Percentiles rank a stretch among this genome's conserved stretches.
These are phyloP conservation scores for Nepenthes mirabilis DNA, from an alignment of 148 eudicot genomes.

Conservation along the genomic window DNA sequence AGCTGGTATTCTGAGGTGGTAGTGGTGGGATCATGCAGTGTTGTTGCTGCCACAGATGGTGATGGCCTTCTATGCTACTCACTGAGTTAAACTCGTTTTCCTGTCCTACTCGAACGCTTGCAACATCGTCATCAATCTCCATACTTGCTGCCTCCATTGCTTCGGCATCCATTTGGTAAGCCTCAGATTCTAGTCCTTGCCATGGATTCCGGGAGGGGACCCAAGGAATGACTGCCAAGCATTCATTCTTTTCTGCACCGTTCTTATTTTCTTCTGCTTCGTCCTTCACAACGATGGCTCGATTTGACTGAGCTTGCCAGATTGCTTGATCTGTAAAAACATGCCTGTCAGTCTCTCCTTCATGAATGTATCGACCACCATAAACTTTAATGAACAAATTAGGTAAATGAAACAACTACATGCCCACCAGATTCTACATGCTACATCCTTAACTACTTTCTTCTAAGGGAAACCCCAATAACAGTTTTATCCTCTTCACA, in stretches of 20 bases:
- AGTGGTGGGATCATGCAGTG: constrained; percentile 56
- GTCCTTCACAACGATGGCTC: constrained; percentile 11
- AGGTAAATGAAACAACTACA: too few relatives aligned
- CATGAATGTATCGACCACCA: too few relatives aligned
- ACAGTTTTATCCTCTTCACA: too few relatives aligned
- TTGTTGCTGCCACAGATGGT: constrained; percentile 63
- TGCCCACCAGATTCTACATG: too few relatives aligned
- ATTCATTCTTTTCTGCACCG: constrained; percentile 8
- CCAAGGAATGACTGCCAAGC: constrained; percentile 83
- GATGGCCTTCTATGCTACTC: constrained; percentile 21
- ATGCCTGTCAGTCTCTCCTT: constrained; percentile 1
- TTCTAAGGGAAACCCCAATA: too few relatives aligned
- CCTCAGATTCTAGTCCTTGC: constrained; percentile 8
- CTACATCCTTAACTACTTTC: too few relatives aligned
- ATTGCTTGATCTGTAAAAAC: constrained; percentile 30
- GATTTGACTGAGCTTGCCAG: constrained; percentile 18
- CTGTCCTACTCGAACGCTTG: constrained; percentile 9
- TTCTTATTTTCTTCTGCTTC: constrained; percentile 9
- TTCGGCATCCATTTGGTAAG: constrained; percentile 45
- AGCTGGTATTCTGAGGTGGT: constrained; percentile 32
- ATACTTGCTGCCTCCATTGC: constrained; percentile 37
- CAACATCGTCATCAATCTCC: constrained; percentile 49
- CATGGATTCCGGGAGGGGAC: constrained; percentile 27
- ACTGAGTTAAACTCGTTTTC: constrained; percentile 4
- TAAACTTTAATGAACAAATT: too few relatives aligned